phyloP scores from a whole-genome alignment of 192 early-diverging fungal genomes.

The Coemansia erecta region DNA sequence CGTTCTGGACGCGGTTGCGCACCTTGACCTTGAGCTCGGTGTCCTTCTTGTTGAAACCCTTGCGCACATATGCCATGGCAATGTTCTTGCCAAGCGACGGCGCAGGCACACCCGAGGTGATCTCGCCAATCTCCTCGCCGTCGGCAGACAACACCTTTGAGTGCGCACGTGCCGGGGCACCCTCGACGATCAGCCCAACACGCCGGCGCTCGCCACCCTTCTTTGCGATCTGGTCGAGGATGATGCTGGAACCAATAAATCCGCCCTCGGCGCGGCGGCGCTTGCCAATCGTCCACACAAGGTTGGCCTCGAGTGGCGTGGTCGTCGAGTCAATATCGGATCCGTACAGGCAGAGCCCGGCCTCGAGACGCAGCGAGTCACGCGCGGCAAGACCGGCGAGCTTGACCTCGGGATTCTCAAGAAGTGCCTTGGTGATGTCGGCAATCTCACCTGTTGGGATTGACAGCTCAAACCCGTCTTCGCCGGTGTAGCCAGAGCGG shows the following conservation, averaged over 20 bases:
- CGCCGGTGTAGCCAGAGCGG: conserved; percentile 97
- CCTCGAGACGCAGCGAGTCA: conserved; percentile 93
- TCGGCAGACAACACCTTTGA: conserved; percentile 65
- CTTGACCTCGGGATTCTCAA: conserved; percentile 74
- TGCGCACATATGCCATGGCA: conserved; percentile 94
- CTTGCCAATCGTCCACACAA: conserved; percentile 97
- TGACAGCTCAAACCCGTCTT: conserved; percentile 99
- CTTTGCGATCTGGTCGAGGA: conserved; percentile 80
- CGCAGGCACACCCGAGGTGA: conserved; percentile 92
- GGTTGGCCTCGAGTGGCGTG: conserved; percentile 88
- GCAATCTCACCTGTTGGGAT: conserved; percentile 73
- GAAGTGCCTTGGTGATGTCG: conserved; percentile 63
- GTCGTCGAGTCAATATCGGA: conserved; percentile 90
- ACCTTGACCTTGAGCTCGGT: conserved; percentile 92
- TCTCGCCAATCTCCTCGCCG: conserved; percentile 68
- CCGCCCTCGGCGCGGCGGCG: conserved; percentile 83
- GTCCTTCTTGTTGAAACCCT: conserved; percentile 86
- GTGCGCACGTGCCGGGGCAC: conserved; percentile 85
- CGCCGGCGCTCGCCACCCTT: conserved; percentile 75
- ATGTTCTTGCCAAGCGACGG: conserved; percentile 93
- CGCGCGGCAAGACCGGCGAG: conserved; percentile 94
- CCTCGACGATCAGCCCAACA: conserved; percentile 86
- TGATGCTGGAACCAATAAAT: conserved; percentile 85
- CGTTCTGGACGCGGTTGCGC: conserved; percentile 80
- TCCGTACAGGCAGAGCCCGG: conserved; percentile 96